A percentile compares a stretch with the other conserved stretches of the same genome.
These are phyloP conservation scores for Gorgonomyces haynaldii DNA, from an alignment of 192 early-diverging fungal genomes.

Conservation along the genomic window DNA sequence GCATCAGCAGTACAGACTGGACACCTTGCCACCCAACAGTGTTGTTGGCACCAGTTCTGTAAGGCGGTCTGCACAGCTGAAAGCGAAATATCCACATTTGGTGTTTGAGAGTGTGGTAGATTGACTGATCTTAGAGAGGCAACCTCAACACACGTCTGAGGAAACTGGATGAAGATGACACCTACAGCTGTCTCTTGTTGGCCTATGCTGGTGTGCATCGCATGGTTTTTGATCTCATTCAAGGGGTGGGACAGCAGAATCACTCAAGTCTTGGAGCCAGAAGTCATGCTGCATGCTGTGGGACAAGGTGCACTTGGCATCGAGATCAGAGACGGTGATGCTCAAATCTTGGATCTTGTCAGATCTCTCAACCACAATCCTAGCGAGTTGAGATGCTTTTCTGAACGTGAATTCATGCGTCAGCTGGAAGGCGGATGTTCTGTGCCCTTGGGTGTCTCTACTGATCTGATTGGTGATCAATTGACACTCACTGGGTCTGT, in stretches of 20 bases:
- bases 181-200: conserved; percentile 67
- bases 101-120: conserved; percentile 65
- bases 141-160: conserved; percentile 74
- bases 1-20: conserved; percentile 26
- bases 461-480: conserved; percentile 9
- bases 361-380: conserved; percentile 50
- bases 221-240: no score
- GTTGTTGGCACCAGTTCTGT: conserved; percentile 84
- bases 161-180: conserved; percentile 71
- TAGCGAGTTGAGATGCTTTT: conserved; percentile 55
- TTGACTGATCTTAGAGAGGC: conserved; percentile 31
- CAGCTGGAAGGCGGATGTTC: conserved; percentile 88
- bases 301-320: conserved; percentile 86
- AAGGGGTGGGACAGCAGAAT: conserved; percentile 58
- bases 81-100: conserved; percentile 61
- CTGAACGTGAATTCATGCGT: conserved; percentile 77
- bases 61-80: conserved; percentile 77
- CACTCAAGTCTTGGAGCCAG: conserved; percentile 48
- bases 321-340: conserved; percentile 65
- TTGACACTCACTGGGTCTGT: conserved; percentile 59
- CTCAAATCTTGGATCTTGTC: conserved; percentile 32
- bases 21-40: conserved; percentile 57
- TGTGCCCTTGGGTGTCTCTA: conserved; percentile 82
- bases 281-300: conserved; percentile 70
- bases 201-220: conserved; percentile 74